phyloP scores from a whole-genome alignment of 164 flowering plant genomes.

The Pachysandra terminalis region DNA sequence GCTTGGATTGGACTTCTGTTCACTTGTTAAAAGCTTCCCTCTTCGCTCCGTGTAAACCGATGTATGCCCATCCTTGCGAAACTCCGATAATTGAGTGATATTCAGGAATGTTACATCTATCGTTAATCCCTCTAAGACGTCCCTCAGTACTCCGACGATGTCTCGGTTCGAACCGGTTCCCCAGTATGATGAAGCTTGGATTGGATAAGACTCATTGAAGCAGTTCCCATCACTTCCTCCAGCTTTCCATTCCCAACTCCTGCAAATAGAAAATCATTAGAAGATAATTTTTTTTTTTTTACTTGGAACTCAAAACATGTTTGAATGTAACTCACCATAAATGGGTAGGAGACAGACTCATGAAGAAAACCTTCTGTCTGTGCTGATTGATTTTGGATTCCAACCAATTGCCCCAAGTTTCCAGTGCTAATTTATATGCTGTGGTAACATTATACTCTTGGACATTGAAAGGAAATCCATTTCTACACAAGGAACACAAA shows the following conservation, averaged over 20 bases:
- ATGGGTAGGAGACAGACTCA: constrained; percentile 88
- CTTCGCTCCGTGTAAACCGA: constrained; percentile 68
- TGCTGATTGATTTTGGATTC: constrained; percentile 56
- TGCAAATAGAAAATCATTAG: constrained; percentile 17
- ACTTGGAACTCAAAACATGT: background rate
- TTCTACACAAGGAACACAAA: constrained; percentile 27
- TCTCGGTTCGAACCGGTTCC: constrained; percentile 76
- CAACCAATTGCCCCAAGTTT: constrained; percentile 87
- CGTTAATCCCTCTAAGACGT: constrained; percentile 36
- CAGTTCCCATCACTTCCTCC: constrained; percentile 77
- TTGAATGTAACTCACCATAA: constrained; percentile 52
- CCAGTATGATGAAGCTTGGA: constrained; percentile 60
- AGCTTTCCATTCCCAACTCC: constrained; percentile 92
- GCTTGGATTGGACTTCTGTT: constrained; percentile 71
- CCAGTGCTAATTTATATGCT: constrained; percentile 72
- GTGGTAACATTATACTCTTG: constrained; percentile 67
- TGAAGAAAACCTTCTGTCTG: constrained; percentile 70
- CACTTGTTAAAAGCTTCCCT: constrained; percentile 80
- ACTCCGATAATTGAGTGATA: constrained; percentile 85
- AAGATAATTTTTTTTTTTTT: background rate
- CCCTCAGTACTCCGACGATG: constrained; percentile 52
- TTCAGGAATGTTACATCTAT: constrained; percentile 60
- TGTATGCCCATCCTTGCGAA: constrained; percentile 82
- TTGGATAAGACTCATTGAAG: constrained; percentile 72
- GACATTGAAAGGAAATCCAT: constrained; percentile 39